Conservation (phyloP, 371 early-diverging fungal species). For the Lichtheimia ramosa region DNA sequence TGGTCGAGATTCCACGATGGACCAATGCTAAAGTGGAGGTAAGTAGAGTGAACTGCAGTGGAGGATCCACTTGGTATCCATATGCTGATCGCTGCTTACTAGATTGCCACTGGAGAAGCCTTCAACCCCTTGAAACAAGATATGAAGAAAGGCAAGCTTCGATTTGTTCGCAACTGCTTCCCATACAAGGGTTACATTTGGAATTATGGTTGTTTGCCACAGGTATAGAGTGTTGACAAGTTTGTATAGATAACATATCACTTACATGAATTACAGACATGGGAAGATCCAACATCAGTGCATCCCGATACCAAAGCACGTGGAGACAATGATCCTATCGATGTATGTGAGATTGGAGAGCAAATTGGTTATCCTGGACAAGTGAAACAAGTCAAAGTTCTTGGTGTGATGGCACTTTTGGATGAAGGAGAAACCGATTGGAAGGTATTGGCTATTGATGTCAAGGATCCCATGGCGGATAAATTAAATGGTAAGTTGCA, state of each 20-base stretch:
- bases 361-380: conserved; percentile 83
- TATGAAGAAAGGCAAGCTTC: conserved; percentile 97
- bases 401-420: conserved; percentile 93
- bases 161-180: conserved; percentile 99
- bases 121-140: conserved; percentile 99
- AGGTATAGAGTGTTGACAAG: conserved; percentile 40
- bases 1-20: conserved; percentile 99
- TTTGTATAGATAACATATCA: neutral
- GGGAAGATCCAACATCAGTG: conserved; percentile 93
- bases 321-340: conserved; percentile 98
- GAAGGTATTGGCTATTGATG: conserved; percentile 95
- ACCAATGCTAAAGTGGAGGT: conserved; percentile 99
- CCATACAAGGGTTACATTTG: conserved; percentile 99
- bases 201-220: conserved; percentile 99
- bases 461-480: conserved; percentile 85
- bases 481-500: conserved; percentile 70
- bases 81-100: neutral
- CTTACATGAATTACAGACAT: conserved; percentile 61
- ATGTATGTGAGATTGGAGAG: conserved; percentile 95
- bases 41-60: no score
- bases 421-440: conserved; percentile 99
- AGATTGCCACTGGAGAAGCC: conserved; percentile 89
- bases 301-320: conserved; percentile 87
- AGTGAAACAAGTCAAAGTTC: conserved; percentile 95
- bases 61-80: neutral